Evolutionary conservation across 1,284 basidiomycete species (phyloP).

Genomic region (Ganoderma sinense): DNA sequence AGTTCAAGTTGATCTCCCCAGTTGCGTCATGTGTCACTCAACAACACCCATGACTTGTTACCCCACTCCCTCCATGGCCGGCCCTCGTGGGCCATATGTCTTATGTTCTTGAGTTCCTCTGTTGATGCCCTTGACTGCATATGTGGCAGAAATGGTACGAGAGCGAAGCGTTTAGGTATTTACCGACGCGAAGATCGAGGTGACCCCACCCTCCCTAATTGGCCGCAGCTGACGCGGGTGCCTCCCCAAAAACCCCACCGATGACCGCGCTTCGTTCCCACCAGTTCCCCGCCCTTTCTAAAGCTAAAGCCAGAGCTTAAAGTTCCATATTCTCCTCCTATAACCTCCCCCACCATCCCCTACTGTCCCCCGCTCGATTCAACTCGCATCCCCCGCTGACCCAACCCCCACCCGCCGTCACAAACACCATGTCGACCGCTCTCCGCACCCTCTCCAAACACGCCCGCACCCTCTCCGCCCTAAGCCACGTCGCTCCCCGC

Average conservation of each 20-base stretch:
- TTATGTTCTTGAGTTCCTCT: background rate
- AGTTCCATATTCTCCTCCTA: slow-evolving; percentile 10
- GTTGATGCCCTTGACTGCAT: background rate
- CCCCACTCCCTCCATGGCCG: background rate
- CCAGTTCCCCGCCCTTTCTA: slow-evolving; percentile 25
- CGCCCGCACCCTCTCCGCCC: slow-evolving; percentile 40
- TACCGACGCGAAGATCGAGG: slow-evolving; percentile 25
- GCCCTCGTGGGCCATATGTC: background rate
- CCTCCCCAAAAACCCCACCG: slow-evolving; percentile 41
- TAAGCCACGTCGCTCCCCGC: slow-evolving; percentile 22
- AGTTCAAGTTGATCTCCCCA: background rate
- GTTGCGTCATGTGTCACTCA: slow-evolving; percentile 8
- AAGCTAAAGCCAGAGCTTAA: slow-evolving; percentile 3
- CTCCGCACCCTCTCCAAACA: slow-evolving; percentile 41
- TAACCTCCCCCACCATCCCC: slow-evolving; percentile 16
- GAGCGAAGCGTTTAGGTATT: slow-evolving; percentile 14
- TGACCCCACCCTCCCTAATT: slow-evolving; percentile 29
- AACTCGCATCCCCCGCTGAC: background rate
- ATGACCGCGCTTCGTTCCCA: slow-evolving; percentile 36
- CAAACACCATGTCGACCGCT: slow-evolving; percentile 36
- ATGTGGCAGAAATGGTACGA: slow-evolving; percentile 26
- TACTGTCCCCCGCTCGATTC: slow-evolving; percentile 11
- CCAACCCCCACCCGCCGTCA: slow-evolving; percentile 14
- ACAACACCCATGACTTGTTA: background rate
- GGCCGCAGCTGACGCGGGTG: slow-evolving; percentile 15